Evolutionary conservation across 75 land plant genomes (phyloP).

Genomic region (Pseudotsuga menziesii): DNA sequence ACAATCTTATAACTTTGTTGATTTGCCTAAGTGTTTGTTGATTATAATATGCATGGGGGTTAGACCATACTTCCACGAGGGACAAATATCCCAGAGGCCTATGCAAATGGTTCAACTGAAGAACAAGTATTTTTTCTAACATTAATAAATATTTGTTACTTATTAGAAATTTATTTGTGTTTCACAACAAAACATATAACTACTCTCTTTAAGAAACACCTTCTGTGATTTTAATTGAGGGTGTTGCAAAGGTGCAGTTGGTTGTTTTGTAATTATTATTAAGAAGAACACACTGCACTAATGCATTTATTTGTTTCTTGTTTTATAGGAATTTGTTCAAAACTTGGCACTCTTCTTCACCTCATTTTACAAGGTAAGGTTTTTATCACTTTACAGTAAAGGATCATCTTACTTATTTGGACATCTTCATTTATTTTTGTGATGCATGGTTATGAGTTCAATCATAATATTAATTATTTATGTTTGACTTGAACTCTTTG

Average conservation of each 20-base stretch:
- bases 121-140: constrained; percentile 66
- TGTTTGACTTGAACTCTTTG: too few relatives aligned
- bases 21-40: neutral
- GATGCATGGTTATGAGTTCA: neutral
- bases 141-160: neutral
- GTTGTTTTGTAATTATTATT: too few relatives aligned
- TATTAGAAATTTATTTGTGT: neutral
- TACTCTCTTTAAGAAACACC: neutral
- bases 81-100: constrained; percentile 88
- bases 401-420: neutral
- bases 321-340: constrained; percentile 81
- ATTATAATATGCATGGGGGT: neutral
- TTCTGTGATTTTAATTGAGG: neutral
- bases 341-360: constrained; percentile 96
- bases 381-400: neutral
- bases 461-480: neutral
- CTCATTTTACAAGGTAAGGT: constrained; percentile 82
- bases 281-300: neutral
- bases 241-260: neutral
- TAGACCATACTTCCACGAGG: constrained; percentile 78
- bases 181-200: neutral
- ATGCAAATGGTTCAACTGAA: constrained; percentile 82
- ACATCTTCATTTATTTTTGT: neutral
- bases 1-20: neutral
- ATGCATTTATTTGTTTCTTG: neutral